phyloP scores from a whole-genome alignment of 306 rosid genomes.

The Rosa rugosa region DNA sequence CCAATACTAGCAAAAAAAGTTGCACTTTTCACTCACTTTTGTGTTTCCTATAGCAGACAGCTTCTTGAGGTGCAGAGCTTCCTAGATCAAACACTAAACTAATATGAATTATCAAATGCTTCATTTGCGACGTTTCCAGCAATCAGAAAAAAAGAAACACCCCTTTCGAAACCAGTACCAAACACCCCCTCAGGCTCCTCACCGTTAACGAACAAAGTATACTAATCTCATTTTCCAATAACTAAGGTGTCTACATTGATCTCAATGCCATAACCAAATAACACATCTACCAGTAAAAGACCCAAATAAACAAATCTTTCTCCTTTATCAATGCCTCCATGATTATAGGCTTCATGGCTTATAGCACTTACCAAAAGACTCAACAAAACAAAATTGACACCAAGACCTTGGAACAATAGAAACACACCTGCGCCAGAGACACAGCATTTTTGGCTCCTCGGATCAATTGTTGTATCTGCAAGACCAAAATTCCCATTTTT shows the following conservation, averaged over 20 bases:
- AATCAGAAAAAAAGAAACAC: not conserved
- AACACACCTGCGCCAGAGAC: conserved; percentile 62
- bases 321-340: conserved; percentile 30
- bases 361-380: not conserved
- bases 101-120: conserved; percentile 12
- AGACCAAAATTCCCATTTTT: conserved; percentile 23
- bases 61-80: conserved; percentile 19
- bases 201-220: not conserved
- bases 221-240: not conserved
- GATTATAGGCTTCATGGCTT: not conserved
- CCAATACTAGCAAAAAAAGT: not conserved
- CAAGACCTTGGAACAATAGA: conserved; percentile 24
- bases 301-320: conserved; percentile 6
- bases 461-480: conserved; percentile 52
- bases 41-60: conserved; percentile 9
- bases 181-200: not conserved
- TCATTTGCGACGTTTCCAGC: not conserved
- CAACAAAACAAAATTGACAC: conserved; percentile 5
- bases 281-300: conserved; percentile 15
- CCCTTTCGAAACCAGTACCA: not conserved
- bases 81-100: conserved; percentile 7
- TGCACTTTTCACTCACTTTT: not conserved
- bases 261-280: conserved; percentile 19
- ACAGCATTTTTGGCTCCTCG: conserved; percentile 41
- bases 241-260: not conserved